Conservation (phyloP, 2,329 filamentous ascomycete genomes). For the Chrysoporthe cubensis region DNA sequence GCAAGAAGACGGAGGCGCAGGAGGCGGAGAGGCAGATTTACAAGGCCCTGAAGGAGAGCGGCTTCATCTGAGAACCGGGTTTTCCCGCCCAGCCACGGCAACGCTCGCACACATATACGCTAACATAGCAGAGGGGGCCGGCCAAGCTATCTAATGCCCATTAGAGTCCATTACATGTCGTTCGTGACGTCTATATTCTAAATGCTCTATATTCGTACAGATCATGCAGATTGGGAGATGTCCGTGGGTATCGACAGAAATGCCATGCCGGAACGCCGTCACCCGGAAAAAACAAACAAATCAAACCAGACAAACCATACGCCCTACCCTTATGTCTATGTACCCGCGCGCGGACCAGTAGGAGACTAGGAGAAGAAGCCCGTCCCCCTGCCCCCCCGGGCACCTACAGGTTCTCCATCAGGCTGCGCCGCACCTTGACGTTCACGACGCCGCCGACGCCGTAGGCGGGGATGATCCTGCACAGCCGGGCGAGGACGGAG, state of each 20-base stretch:
- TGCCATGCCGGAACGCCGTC: slow-evolving; percentile 26
- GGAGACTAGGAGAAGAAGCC: not conserved
- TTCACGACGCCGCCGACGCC: slow-evolving; percentile 89
- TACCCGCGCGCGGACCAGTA: not conserved
- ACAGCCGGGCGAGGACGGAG: slow-evolving; percentile 76
- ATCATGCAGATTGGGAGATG: slow-evolving; percentile 27
- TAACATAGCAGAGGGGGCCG: too few species aligned
- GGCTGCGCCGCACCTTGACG: slow-evolving; percentile 64
- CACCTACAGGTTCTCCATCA: slow-evolving; percentile 66
- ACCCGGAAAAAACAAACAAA: not conserved
- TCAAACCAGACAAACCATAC: slow-evolving; percentile 4
- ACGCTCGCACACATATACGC: too few species aligned
- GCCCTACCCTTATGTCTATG: slow-evolving; percentile 8
- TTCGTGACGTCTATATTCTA: slow-evolving; percentile 23
- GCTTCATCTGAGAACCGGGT: slow-evolving; percentile 39
- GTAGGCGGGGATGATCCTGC: slow-evolving; percentile 86
- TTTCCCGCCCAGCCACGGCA: not conserved
- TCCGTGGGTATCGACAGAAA: slow-evolving; percentile 28
- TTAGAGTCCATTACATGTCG: slow-evolving; percentile 1
- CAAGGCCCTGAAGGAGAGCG: slow-evolving; percentile 48
- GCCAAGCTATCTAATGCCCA: not conserved
- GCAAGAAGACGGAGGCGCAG: slow-evolving; percentile 36
- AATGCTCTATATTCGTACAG: slow-evolving; percentile 27
- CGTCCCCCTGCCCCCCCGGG: too few species aligned
- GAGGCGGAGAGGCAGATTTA: slow-evolving; percentile 47